Base-by-base conservation (phyloP, 1,139 yeast species). In the Candida mesenterica region DNA sequence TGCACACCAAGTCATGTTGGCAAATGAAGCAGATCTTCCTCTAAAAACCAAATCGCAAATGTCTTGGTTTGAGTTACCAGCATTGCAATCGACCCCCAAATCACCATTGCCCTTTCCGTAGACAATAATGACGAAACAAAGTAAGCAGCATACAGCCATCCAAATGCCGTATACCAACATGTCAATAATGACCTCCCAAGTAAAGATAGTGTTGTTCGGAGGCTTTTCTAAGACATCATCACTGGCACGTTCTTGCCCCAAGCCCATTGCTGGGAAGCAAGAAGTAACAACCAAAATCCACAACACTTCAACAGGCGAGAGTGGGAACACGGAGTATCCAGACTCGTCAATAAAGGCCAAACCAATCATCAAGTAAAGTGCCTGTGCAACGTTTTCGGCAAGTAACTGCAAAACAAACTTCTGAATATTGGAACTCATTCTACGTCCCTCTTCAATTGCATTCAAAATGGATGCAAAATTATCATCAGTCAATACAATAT, bases 381-480 rank as follows among this genome's bases (percentile, higher is more conserved):
- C 77, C 43, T 71, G 77, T 20, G 75, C 76, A 23, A 71, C 72
- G 41, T 71, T 71, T 40, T 73, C 74, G 2, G 76, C 72, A 42
- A 71, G 64, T 45, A 71, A 55, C 43, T 71, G 74, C 43, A 73
- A 54, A 35, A 71, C 71, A 42, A 71, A 71, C 49, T 71, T 73
- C 46, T 68, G 72, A 32, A 72, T 70, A 45, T 71, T 71, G 34
- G 68, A 48, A 39, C 70, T 64, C 62, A 71, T 71, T 34, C 75
- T 55, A 40, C 77, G 61, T 6, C 77, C 77, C 45, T 71, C 77
- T 46, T 68, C 76, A 31, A 71, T 64, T 6, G 79, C 79, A 44
- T 69, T 64, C 49, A 72, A 71, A 44, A 73, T 72, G 22, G 77
- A 68, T 6, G 76, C 70, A 54, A 73, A 73, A 45, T 73, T 73